phyloP scores from a whole-genome alignment of 179 eudicot genomes.

The Drosera spatulata region DNA sequence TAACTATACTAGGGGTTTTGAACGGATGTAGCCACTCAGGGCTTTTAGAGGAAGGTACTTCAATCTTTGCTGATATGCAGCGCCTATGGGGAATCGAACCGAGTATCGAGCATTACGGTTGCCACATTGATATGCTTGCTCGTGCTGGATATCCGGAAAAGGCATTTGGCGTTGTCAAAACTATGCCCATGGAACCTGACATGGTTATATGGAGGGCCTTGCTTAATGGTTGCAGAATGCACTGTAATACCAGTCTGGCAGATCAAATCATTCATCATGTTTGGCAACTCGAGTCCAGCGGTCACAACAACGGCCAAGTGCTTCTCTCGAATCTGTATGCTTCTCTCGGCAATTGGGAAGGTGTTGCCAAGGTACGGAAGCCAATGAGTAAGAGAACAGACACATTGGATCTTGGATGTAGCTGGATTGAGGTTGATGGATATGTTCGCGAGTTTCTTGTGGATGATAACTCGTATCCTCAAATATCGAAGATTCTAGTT shows the following conservation, averaged over 20 bases:
- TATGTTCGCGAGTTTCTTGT: constrained; percentile 58
- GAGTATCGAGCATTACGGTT: constrained; percentile 79
- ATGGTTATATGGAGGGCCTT: constrained; percentile 72
- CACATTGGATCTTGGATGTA: constrained; percentile 73
- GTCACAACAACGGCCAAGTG: constrained; percentile 55
- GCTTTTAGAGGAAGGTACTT: constrained; percentile 44
- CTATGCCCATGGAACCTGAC: constrained; percentile 83
- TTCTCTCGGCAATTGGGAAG: constrained; percentile 53
- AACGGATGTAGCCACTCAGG: constrained; percentile 78
- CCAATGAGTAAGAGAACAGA: constrained; percentile 59
- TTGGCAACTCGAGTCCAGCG: constrained; percentile 34
- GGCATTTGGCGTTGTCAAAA: constrained; percentile 42
- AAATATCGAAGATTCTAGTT: neutral
- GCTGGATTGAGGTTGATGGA: constrained; percentile 59
- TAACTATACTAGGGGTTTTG: constrained; percentile 64
- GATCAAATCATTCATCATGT: constrained; percentile 50
- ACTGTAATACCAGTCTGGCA: constrained; percentile 33
- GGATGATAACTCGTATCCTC: constrained; percentile 57
- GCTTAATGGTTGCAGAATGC: constrained; percentile 66
- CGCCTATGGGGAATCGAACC: constrained; percentile 48
- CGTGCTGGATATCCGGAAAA: constrained; percentile 55
- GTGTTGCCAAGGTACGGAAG: constrained; percentile 57
- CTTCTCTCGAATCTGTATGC: constrained; percentile 69
- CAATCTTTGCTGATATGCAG: constrained; percentile 47
- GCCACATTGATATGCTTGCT: constrained; percentile 75